Base-by-base conservation (phyloP, 495 filamentous ascomycete genomes). In the Chaetomidium leptoderma region DNA sequence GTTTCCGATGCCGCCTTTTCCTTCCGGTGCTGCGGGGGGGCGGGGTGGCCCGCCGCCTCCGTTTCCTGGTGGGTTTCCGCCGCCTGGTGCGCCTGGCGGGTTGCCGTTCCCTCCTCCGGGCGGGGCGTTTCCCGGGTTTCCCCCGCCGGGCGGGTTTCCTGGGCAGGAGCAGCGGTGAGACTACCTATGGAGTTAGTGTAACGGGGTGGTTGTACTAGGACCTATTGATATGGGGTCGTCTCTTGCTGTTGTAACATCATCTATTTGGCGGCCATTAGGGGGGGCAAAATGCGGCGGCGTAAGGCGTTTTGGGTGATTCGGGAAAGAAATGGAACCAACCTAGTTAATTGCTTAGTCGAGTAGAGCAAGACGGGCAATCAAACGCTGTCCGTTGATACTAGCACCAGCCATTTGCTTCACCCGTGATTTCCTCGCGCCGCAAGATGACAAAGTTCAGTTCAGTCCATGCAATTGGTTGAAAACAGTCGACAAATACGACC, bases 1-100 rank as follows among this genome's bases (percentile, higher is more conserved):
- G 60, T 63, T 57, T 14, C 53, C 66, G 24, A 81, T 84, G 69
- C 82, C 86, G 0, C 86, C 86, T 5, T 90, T 92, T 67, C 83
- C 72, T 46, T 30, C 70, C 48, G 73, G 60, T 60, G 24, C 32
- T 37, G 36, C 32, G 21, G 40, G 17, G 6, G 39, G 53, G 2
- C 7, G 23, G 6, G 36, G 42, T 8, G 53, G 47, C 3, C 48
- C 29, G 37, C 48, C 43, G 30, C 57, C 62, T 6, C 74, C 73
- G 57, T 62, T 73, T 59, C 74, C 72, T 27, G 71, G 67, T 14
- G 79, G 75, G 33, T 59, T 59, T 40, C 54, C 54, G 65, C 54
- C 54, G 36, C 46, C 55, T 4, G 55, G 55, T 11, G 55, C 46
- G 39, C 58, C 51, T 6, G 52, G 47, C 0, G 47, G 37, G 14